Evolutionary conservation across 495 filamentous ascomycete species (phyloP).

Genomic region (Xylona heveae): DNA sequence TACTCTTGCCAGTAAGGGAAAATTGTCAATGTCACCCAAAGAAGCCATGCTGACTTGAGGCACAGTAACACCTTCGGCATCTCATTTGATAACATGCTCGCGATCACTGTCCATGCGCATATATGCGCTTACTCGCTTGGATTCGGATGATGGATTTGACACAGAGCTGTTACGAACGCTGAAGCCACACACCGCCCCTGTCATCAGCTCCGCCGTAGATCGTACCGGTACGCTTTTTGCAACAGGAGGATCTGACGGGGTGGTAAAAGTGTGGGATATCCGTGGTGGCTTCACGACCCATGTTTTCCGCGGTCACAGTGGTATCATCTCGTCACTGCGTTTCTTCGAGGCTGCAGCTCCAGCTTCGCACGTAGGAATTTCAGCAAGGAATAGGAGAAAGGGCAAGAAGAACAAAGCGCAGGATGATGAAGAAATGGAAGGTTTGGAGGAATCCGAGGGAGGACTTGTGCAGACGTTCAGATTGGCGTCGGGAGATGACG

Average conservation of each 20-base stretch:
- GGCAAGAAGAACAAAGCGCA: slow-evolving; percentile 19
- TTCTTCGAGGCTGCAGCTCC: slow-evolving; percentile 55
- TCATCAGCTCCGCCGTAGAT: slow-evolving; percentile 67
- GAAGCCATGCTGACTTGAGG: slow-evolving; percentile 3
- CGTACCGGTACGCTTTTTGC: slow-evolving; percentile 73
- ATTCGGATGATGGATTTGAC: slow-evolving; percentile 28
- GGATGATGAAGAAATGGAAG: slow-evolving; percentile 22
- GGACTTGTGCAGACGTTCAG: slow-evolving; percentile 37
- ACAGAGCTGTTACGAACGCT: slow-evolving; percentile 51
- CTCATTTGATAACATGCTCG: slow-evolving; percentile 76
- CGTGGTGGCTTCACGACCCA: slow-evolving; percentile 78
- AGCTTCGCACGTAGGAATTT: slow-evolving; percentile 15
- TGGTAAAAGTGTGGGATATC: slow-evolving; percentile 94
- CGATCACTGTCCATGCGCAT: slow-evolving; percentile 87
- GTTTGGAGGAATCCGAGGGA: slow-evolving; percentile 15
- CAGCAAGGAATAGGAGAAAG: slow-evolving; percentile 15
- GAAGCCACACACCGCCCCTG: slow-evolving; percentile 79
- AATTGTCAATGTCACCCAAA: slow-evolving; percentile 1
- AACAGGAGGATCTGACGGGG: slow-evolving; percentile 77
- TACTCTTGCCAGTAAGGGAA: slow-evolving; percentile 47
- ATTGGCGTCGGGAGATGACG: slow-evolving; percentile 78
- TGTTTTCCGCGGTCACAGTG: slow-evolving; percentile 80
- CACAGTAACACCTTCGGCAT: slow-evolving; percentile 65
- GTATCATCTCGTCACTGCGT: slow-evolving; percentile 70
- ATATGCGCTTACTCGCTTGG: slow-evolving; percentile 45